Conservation (phyloP, 1,284 basidiomycete species). For the Fomitopsis palustris region DNA sequence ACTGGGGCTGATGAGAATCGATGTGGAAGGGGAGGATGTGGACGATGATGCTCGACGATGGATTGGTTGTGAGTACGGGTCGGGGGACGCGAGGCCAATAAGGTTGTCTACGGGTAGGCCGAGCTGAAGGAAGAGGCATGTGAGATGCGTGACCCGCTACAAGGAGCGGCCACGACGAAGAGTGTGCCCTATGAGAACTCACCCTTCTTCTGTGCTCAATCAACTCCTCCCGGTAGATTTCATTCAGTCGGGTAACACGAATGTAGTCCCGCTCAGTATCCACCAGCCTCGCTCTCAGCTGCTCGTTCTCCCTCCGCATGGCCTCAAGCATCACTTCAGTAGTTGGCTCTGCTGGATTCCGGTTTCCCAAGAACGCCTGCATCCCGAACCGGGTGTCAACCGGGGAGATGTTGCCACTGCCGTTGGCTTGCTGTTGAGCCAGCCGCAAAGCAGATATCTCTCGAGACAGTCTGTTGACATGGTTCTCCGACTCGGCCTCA, state of each 20-base stretch:
- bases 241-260: slow-evolving; percentile 67
- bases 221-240: slow-evolving; percentile 77
- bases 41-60: slow-evolving; percentile 50
- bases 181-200: slow-evolving; percentile 30
- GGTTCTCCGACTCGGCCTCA: slow-evolving; percentile 76
- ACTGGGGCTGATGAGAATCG: slow-evolving; percentile 32
- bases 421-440: slow-evolving; percentile 40
- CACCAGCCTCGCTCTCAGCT: slow-evolving; percentile 56
- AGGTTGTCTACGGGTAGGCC: slow-evolving; percentile 72
- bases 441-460: slow-evolving; percentile 65
- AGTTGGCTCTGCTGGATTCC: slow-evolving; percentile 45
- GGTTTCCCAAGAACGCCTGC: slow-evolving; percentile 19
- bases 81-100: slow-evolving; percentile 59
- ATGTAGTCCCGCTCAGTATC: slow-evolving; percentile 74
- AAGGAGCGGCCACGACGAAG: background rate
- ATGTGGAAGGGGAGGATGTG: slow-evolving; percentile 46
- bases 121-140: slow-evolving; percentile 39
- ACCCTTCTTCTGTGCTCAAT: slow-evolving; percentile 73
- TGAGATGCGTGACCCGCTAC: background rate
- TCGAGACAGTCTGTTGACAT: slow-evolving; percentile 69
- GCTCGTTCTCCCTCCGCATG: slow-evolving; percentile 73
- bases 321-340: slow-evolving; percentile 66
- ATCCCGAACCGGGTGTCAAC: slow-evolving; percentile 19
- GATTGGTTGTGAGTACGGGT: slow-evolving; percentile 66
- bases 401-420: slow-evolving; percentile 31